These are phyloP conservation scores for Eragrostis nindensis DNA, from an alignment of 176 grass and related monocot species.

Conservation along the genomic window DNA sequence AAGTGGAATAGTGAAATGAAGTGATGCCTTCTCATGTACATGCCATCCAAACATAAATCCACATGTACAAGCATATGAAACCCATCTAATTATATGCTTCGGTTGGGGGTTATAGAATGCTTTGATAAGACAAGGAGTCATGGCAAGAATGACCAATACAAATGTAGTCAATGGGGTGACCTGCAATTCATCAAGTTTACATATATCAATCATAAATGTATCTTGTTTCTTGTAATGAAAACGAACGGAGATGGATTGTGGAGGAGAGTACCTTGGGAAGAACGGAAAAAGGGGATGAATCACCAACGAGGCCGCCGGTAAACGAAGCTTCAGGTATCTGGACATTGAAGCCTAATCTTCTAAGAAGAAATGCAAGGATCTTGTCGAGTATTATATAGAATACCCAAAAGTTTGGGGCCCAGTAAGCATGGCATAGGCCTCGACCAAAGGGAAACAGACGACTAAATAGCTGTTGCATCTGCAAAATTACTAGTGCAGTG, in stretches of 20 bases:
- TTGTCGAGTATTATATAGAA: slow-evolving; percentile 97
- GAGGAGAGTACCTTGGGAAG: slow-evolving; percentile 72
- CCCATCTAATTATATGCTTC: slow-evolving; percentile 83
- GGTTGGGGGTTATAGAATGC: slow-evolving; percentile 75
- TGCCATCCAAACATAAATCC: slow-evolving; percentile 99
- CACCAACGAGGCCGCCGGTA: slow-evolving; percentile 82
- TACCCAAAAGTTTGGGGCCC: slow-evolving; percentile 95
- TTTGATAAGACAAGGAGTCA: slow-evolving; percentile 81
- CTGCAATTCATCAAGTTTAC: slow-evolving; percentile 52
- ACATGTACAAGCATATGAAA: slow-evolving; percentile 78
- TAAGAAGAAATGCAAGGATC: slow-evolving; percentile 68
- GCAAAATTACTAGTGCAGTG: slow-evolving; percentile 45
- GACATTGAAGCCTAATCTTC: slow-evolving; percentile 72
- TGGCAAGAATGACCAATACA: slow-evolving; percentile 73
- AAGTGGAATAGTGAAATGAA: slow-evolving; percentile 87
- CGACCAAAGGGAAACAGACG: slow-evolving; percentile 94
- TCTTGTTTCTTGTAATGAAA: slow-evolving; percentile 9
- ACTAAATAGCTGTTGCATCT: slow-evolving; percentile 79
- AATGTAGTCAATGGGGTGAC: slow-evolving; percentile 86
- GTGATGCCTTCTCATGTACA: slow-evolving; percentile 94
- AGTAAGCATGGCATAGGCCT: slow-evolving; percentile 94
- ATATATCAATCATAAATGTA: slow-evolving; percentile 10
- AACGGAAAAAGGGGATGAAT: slow-evolving; percentile 82
- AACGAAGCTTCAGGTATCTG: slow-evolving; percentile 84
- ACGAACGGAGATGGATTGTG: not conserved